Evolutionary conservation across 2,329 filamentous ascomycete genomes (phyloP), one percentile per base, ranked within the genome.

Genomic region (Setomelanomma holmii): DNA sequence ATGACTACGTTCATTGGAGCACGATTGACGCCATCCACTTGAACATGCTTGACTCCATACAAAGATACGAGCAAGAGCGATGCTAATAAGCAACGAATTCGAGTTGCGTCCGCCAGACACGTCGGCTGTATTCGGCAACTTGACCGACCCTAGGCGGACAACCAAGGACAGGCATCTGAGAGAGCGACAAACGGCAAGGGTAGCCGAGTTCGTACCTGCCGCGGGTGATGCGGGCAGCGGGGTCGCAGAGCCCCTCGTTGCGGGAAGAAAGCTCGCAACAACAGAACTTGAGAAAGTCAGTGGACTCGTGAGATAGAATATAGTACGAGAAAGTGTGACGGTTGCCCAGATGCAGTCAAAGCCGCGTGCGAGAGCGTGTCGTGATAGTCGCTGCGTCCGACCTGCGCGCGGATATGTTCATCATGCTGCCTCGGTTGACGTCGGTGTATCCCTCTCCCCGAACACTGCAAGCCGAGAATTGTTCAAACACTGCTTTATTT

Each of bases 391-490:
- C 38, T 2, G 7, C 4, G 21, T 35, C 16, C 11, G 14, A 7
- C 36, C 36, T 8, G 33, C 16, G 33, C 16, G 22, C 53, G 56
- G 55, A 48, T 50, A 59, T 48, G 57, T 38, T 40, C 50, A 47
- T 45, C 33, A 38, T 38, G 22, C 50, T 51, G 62, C 69, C 69
- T 72, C 69, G 69, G 69, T 62, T 69, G 54, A 58, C 54, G 42
- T 50, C 69, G 69, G 69, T 63, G 61, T 58, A 55, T 61, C 60
- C 58, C 51, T 56, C 55, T 36, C 53, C 56, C 64, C 64, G 58
- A 61, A 63, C 43, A 57, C 42, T 57, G 56, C 49, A 59, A 64
- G 60, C 67, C 66, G 66, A 68, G 57, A 58, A 54, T 45, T 51
- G 34, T 51, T 56, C 56, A 44, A 45, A 49, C 46, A 49, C 51